phyloP scores from a whole-genome alignment of 495 filamentous ascomycete species.

The Aspergillus olivimuriae region DNA sequence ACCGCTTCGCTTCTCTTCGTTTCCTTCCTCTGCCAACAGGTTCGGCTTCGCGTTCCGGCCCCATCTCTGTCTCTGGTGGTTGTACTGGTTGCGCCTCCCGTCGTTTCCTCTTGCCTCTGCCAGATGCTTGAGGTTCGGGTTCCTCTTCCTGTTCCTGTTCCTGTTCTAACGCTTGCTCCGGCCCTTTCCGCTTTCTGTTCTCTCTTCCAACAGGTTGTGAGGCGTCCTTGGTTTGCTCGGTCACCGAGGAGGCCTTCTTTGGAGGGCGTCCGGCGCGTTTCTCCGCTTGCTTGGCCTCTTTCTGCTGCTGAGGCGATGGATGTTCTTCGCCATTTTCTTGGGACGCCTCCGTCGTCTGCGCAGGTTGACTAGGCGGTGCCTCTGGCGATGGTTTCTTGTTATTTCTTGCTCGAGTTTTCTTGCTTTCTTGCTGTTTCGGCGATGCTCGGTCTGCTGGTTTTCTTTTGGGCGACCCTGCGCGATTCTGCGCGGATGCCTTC shows the following conservation, averaged over 20 bases:
- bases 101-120: background rate
- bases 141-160: background rate
- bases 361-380: no score
- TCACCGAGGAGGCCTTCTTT: slow-evolving; percentile 2
- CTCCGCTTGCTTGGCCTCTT: slow-evolving; percentile 2
- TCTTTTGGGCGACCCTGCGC: background rate
- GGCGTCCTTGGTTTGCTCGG: background rate
- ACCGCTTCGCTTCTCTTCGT: background rate
- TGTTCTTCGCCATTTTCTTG: no score
- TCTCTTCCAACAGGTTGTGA: background rate
- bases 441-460: background rate
- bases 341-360: background rate
- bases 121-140: background rate
- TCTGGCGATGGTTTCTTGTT: background rate
- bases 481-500: background rate
- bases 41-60: background rate
- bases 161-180: background rate
- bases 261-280: slow-evolving; percentile 13
- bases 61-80: background rate
- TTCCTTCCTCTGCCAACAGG: background rate
- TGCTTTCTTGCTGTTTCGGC: background rate
- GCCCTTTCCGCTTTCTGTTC: background rate
- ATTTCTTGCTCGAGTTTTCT: background rate
- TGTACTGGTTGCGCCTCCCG: background rate
- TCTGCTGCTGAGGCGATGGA: background rate